These are phyloP conservation scores for Mucor sp. DNA, from an alignment of 371 early-diverging fungal genomes.

Conservation along the genomic window DNA sequence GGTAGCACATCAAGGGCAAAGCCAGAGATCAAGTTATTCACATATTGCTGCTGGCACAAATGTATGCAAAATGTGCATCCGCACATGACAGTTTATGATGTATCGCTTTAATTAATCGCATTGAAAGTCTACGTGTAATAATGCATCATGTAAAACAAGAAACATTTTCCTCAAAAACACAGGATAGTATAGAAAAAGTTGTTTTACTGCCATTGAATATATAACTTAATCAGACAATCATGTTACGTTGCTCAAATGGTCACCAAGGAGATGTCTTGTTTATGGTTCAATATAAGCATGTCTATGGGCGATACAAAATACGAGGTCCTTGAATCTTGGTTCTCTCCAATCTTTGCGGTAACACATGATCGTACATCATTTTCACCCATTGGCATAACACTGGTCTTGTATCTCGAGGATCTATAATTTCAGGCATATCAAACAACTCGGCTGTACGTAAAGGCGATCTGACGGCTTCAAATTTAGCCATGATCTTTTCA, in stretches of 20 bases:
- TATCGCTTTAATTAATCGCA: neutral
- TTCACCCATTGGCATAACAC: conserved; percentile 46
- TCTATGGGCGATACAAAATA: conserved; percentile 40
- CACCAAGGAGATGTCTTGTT: neutral
- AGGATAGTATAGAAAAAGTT: neutral
- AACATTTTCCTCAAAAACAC: neutral
- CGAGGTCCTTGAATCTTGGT: conserved; percentile 38
- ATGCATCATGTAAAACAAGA: neutral
- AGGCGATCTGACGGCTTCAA: conserved; percentile 48
- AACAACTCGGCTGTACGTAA: conserved; percentile 48
- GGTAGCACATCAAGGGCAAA: neutral
- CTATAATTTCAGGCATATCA: conserved; percentile 52
- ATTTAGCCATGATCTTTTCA: conserved; percentile 37
- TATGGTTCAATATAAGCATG: neutral
- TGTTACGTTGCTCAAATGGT: conserved; percentile 1
- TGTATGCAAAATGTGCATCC: neutral
- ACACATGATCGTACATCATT: conserved; percentile 41
- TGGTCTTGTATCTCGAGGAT: conserved; percentile 51
- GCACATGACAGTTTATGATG: neutral
- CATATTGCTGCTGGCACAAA: neutral
- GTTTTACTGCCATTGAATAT: neutral
- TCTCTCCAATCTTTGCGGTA: conserved; percentile 42
- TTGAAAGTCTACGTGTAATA: neutral
- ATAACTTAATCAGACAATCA: neutral
- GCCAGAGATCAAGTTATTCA: neutral